Evolutionary conservation across 2,329 filamentous ascomycete genomes (phyloP), one percentile per base, ranked within the genome.

Genomic region (Massarina eburnea): DNA sequence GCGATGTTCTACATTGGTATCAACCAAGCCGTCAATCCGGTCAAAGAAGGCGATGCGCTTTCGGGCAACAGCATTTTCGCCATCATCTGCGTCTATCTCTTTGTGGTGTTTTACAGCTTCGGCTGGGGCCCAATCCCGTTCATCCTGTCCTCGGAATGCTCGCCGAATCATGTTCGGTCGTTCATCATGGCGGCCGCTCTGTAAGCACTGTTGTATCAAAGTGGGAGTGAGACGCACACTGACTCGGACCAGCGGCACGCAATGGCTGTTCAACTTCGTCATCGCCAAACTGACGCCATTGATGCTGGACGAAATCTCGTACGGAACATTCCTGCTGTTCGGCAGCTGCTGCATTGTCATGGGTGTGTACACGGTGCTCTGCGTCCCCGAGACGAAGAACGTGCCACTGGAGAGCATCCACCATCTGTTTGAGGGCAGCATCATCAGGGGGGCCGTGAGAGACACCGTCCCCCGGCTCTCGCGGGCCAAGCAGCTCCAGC

Each of bases 31-130:
- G 61, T 71, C 15, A 61, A 71, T 45, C 67, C 68, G 18, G 58
- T 58, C 0, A 59, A 54, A 1, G 46, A 24, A 8, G 66, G 66
- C 7, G 57, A 56, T 21, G 8, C 50, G 5, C 64, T 71, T n/a
- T 64, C 61, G 32, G 68, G 68, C 38, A 64, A 61, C 34, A 62
- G 62, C 46, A 71, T 69, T 37, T 73, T 79, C 39, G 71, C 74
- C 8, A 78, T 80, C 62, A 71, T 79, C 41, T 79, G 77, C 59
- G 73, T 80, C 4, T 79, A 78, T 49, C 62, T 75, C 6, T 76
- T 74, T 41, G 73, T 75, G 7, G 71, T 75, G 8, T 75, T 75
- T 55, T 76, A 74, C 59, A 71, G 65, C 2, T 73, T 75, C 42
- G 73, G 65, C n/a, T 76, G 73, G 73, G 73, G 73, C 4, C 73